Evolutionary conservation across 2,329 filamentous ascomycete species (phyloP).

Genomic region (Fusarium tupiense): DNA sequence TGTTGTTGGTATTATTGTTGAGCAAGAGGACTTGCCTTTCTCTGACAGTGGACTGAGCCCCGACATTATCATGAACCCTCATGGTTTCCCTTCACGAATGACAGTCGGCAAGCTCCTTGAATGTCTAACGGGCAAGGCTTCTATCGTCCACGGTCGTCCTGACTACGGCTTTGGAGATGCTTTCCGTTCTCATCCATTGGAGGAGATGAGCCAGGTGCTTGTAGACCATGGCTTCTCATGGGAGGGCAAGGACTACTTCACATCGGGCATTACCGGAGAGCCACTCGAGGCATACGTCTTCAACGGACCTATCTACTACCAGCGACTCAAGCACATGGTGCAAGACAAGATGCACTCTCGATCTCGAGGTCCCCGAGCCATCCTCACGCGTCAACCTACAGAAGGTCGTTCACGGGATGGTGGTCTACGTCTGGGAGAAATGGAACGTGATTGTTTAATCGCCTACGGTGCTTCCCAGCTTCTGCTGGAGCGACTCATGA

Average conservation of each 20-base stretch:
- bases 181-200: slow-evolving; percentile 83
- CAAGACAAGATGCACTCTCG: slow-evolving; percentile 99
- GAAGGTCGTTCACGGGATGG: slow-evolving; percentile 94
- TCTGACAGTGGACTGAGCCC: slow-evolving; percentile 90
- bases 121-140: slow-evolving; percentile 92
- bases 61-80: slow-evolving; percentile 99
- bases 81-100: slow-evolving; percentile 99
- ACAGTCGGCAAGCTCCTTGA: slow-evolving; percentile 98
- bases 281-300: slow-evolving; percentile 95
- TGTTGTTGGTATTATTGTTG: slow-evolving; percentile 94
- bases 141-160: slow-evolving; percentile 83
- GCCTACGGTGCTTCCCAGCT: slow-evolving; percentile 96
- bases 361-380: slow-evolving; percentile 87
- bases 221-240: slow-evolving; percentile 93
- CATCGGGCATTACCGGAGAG: slow-evolving; percentile 94
- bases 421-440: slow-evolving; percentile 92
- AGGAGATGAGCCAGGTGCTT: slow-evolving; percentile 88
- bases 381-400: slow-evolving; percentile 93
- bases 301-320: slow-evolving; percentile 98
- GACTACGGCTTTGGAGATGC: slow-evolving; percentile 86
- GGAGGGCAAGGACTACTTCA: slow-evolving; percentile 97
- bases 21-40: slow-evolving; percentile 97
- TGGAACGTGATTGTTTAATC: slow-evolving; percentile 98
- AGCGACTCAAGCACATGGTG: slow-evolving; percentile 99
- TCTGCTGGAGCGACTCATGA: slow-evolving; percentile 92